Evolutionary conservation across 2,329 filamentous ascomycete species (phyloP).

Genomic region (Aspergillus aculeatinus): DNA sequence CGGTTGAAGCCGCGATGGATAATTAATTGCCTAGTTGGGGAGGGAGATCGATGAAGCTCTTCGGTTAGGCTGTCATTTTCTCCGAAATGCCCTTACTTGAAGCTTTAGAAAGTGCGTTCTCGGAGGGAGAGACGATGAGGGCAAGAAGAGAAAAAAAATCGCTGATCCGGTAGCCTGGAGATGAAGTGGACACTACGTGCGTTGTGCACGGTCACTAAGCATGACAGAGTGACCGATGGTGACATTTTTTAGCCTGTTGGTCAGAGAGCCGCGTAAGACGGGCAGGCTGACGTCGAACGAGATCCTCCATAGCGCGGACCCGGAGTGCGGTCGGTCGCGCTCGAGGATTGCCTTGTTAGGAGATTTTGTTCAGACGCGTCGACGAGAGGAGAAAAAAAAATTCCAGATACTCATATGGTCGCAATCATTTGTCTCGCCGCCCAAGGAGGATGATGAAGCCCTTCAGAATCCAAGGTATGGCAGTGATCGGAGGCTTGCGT

Average conservation of each 20-base stretch:
- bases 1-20: conserved; percentile 5
- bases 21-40: conserved; percentile 4
- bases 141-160: background rate
- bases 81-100: background rate
- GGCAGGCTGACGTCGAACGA: conserved; percentile 13
- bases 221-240: conserved; percentile 14
- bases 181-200: conserved; percentile 6
- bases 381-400: conserved; percentile 6
- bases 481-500: background rate
- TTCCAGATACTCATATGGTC: background rate
- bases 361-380: conserved; percentile 4
- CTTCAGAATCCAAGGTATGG: background rate
- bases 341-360: conserved; percentile 6
- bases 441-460: background rate
- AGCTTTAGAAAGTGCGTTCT: background rate
- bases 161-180: background rate
- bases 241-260: conserved; percentile 21
- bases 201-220: conserved; percentile 14
- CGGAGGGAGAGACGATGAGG: background rate
- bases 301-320: conserved; percentile 4
- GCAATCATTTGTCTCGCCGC: background rate
- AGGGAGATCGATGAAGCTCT: background rate
- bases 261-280: conserved; percentile 26
- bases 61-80: background rate
- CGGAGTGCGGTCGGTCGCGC: conserved; percentile 1